Base-by-base conservation (phyloP, 2,329 filamentous ascomycete genomes). In the Nemania serpens region DNA sequence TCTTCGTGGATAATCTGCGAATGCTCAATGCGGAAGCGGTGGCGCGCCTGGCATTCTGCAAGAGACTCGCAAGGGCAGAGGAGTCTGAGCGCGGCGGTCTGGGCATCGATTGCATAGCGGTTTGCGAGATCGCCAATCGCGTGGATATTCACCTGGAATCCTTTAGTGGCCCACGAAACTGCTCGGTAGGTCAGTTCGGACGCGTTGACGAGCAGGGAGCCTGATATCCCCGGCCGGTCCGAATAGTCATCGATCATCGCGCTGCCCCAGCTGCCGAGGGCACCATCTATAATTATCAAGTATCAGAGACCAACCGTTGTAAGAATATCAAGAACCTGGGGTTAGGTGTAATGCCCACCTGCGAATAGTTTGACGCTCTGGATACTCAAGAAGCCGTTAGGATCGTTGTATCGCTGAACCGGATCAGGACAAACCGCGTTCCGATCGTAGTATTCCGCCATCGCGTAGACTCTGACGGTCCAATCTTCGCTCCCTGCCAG, bases 121-220 rank as follows among this genome's bases (percentile, higher is more conserved):
- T 89, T 90, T 15, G 88, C 88, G 4, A 84, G 78, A 72, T 91
- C 88, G 9, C 88, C 88, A 59, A 91, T 91, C 49, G 88, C 88
- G 72, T 91, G 88, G 61, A 91, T 88, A 69, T 88, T 89, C 58
- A 91, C 87, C 70, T 91, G 88, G 68, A 82, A 90, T 12, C 85
- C 86, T 37, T 78, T 79, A 2, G 74, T 74, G 15, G 86, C 82
- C 88, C 88, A 91, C 29, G 82, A 73, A 11, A 74, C 75, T 2
- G 87, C 78, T 10, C 89, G 75, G 5, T 76, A 71, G 0, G 79
- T 80, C 54, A 91, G 77, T 3, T 82, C 80, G 0, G 82, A 83
- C n/a, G 83, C 81, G 70, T 89, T 88, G 55, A 90, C 84, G 34
- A 91, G 81, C 51, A 91, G 83, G 0, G 86, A 88, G 12, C 88